Evolutionary conservation across 495 filamentous ascomycete genomes (phyloP), one percentile per base, ranked within the genome.

Genomic region (Penicillium pulvis): DNA sequence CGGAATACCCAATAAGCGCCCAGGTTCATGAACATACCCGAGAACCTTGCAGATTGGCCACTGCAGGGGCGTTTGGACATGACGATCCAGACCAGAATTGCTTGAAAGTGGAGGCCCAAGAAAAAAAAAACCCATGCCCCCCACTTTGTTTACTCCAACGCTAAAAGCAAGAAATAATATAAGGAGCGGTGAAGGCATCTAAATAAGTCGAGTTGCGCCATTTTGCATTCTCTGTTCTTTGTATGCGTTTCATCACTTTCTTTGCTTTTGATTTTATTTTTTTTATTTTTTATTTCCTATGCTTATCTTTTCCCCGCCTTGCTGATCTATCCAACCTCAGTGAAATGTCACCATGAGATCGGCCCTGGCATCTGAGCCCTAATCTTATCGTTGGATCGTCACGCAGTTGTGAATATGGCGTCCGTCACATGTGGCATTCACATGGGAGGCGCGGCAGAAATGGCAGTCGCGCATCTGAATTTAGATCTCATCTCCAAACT

Each of bases 381-480:
- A 47, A 28, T 47, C 6, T 23, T 28, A 47, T 47, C 45, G 43
- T 45, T 8, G 20, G 45, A 28, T 28, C 31, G n/a, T 36, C 28
- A 51, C 36, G 30, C 33, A 11, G 30, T 36, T 10, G 10, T n/a
- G 16, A n/a, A 41, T 10, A 56, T 56, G 44, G 45, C 44, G 28
- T 39, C 54, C 30, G 54, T 56, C 54, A 56, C 45, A 48, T 56
- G 54, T 56, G 28, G 46, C 45, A 17, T 56, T 43, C 44, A 56
- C 44, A 49, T 56, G 54, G 53, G 33, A 36, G 33, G 14, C 19
- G 35, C 23, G 26, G 9, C 24, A 8, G 11, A 41, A 28, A 19
- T 46, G 19, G 24, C 49, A 42, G 56, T 36, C 41, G 33, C 33
- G 42, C 42, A 44, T 8, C 43, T 49, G 6, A 33, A 17, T 39